A percentile compares a stretch with the other conserved stretches of the same genome.
These are phyloP conservation scores for Umbelopsis isabellina DNA, from an alignment of 192 early-diverging fungal genomes.

Conservation along the genomic window DNA sequence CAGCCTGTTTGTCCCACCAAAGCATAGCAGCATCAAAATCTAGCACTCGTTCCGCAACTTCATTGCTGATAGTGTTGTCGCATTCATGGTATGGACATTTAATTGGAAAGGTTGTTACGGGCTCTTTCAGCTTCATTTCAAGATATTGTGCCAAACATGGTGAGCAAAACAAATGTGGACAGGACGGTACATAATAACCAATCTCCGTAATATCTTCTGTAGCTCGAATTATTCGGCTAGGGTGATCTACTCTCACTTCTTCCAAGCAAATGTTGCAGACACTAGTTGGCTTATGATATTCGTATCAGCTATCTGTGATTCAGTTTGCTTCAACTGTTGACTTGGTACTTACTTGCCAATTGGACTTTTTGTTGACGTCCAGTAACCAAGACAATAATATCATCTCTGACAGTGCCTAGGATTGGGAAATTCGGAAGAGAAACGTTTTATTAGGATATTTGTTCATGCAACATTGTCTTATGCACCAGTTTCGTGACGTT, in stretches of 20 bases:
- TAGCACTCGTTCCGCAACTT: not conserved
- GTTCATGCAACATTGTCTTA: no score
- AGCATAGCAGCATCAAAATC: not conserved
- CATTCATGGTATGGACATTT: conserved; percentile 13
- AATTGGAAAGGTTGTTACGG: conserved; percentile 4
- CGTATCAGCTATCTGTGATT: not conserved
- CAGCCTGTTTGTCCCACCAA: conserved; percentile 7
- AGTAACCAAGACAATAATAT: not conserved
- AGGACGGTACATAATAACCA: not conserved
- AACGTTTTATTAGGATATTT: no score
- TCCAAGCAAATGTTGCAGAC: conserved; percentile 6
- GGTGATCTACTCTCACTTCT: not conserved
- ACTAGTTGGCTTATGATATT: not conserved
- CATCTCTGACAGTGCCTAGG: conserved; percentile 1
- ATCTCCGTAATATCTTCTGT: not conserved
- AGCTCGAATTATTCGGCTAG: not conserved
- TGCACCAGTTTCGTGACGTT: no score
- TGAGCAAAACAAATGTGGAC: conserved; percentile 4
- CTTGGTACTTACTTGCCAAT: conserved; percentile 4
- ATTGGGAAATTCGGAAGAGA: no score
- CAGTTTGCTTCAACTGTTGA: not conserved
- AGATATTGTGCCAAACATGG: conserved; percentile 10
- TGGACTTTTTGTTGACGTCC: not conserved
- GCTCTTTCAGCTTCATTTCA: conserved; percentile 7
- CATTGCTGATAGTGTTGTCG: not conserved